phyloP scores from a whole-genome alignment of 495 filamentous ascomycete genomes.

The Ascobolus immersus region DNA sequence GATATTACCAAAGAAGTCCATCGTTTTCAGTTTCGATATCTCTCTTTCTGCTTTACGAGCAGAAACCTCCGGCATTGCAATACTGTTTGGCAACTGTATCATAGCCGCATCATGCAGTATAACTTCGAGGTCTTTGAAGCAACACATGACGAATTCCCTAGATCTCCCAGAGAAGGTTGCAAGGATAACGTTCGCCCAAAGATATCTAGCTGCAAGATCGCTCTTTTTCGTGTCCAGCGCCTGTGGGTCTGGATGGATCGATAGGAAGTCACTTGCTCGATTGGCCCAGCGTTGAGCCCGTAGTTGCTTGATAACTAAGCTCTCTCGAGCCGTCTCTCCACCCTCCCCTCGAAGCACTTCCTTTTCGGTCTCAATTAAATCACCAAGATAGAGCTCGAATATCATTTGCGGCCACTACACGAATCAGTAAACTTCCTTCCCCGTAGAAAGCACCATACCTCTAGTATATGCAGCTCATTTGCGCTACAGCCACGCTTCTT shows the following conservation, averaged over 20 bases:
- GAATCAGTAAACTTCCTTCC: background rate
- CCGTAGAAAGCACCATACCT: background rate
- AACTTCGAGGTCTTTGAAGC: constrained; percentile 45
- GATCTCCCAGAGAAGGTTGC: constrained; percentile 39
- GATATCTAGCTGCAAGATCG: no score
- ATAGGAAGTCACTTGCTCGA: no score
- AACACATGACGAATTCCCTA: constrained; percentile 54
- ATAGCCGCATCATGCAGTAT: constrained; percentile 19
- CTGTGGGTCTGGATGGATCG: no score
- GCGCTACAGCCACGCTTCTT: no score
- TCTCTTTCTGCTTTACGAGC: constrained; percentile 57
- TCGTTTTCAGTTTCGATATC: constrained; percentile 70
- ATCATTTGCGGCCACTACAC: constrained; percentile 42
- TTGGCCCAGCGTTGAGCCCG: no score
- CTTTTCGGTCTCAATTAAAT: constrained; percentile 10
- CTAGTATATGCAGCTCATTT: no score
- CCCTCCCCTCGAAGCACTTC: no score
- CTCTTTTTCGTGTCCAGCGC: no score
- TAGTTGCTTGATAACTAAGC: no score
- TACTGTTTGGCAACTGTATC: constrained; percentile 32
- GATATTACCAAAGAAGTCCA: constrained; percentile 81
- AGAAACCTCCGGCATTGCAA: constrained; percentile 72
- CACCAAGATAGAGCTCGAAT: constrained; percentile 63
- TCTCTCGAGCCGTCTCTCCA: no score
- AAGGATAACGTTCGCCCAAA: constrained; percentile 65